These are phyloP conservation scores for Euphorbia peplus DNA, from an alignment of 345 rosid species.

Conservation along the genomic window DNA sequence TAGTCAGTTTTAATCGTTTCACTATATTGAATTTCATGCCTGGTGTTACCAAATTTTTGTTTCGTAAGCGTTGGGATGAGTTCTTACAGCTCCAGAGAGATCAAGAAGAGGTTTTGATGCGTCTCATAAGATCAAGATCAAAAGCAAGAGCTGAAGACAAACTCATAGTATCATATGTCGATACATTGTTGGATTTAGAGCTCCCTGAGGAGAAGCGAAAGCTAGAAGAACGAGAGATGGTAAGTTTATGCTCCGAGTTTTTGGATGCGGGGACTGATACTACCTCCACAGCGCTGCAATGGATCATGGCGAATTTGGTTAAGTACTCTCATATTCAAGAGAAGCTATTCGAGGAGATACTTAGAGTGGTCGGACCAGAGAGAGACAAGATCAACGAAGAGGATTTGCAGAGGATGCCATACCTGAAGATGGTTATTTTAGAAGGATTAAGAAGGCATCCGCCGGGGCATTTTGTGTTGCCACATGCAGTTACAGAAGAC, in stretches of 20 bases:
- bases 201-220: constrained; percentile 1
- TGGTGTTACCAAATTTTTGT: background rate
- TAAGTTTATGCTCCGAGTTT: background rate
- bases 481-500: background rate
- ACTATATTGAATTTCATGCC: background rate
- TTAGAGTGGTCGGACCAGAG: background rate
- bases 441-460: constrained; percentile 2
- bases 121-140: background rate
- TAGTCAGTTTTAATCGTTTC: background rate
- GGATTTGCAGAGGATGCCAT: background rate
- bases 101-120: background rate
- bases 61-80: background rate
- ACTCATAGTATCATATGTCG: constrained; percentile 3
- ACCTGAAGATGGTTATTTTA: background rate
- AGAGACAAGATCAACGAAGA: background rate
- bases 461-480: background rate
- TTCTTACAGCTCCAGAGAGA: background rate
- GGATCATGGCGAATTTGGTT: background rate
- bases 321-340: background rate
- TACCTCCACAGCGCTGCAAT: constrained; percentile 1
- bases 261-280: background rate
- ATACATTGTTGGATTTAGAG: background rate
- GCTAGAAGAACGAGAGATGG: background rate
- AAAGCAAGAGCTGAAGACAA: background rate
- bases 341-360: background rate